Conservation (phyloP, 306 rosid genomes). For the Sophora flavescens region DNA sequence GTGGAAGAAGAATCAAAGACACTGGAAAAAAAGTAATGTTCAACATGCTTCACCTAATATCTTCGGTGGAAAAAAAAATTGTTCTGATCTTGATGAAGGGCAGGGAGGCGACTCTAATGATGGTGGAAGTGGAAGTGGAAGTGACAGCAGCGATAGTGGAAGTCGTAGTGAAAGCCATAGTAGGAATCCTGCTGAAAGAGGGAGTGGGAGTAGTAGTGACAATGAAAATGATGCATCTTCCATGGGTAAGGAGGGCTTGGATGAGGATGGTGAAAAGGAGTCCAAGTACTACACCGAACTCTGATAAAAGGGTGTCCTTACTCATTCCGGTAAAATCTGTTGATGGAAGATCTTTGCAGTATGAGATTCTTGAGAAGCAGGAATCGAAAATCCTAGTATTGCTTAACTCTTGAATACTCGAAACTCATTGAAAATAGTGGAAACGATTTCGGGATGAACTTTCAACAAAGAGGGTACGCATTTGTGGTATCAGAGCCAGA, state of each 20-base stretch:
- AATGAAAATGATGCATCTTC: conserved; percentile 92
- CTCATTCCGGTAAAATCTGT: conserved; percentile 62
- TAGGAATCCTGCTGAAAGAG: conserved; percentile 69
- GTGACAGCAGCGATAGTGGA: no score
- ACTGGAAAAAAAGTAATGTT: conserved; percentile 55
- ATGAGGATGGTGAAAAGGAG: conserved; percentile 94
- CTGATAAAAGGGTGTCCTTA: conserved; percentile 57
- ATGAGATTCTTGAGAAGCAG: conserved; percentile 68
- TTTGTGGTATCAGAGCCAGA: no score
- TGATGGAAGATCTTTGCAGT: conserved; percentile 59
- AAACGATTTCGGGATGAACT: no score
- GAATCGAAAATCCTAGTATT: conserved; percentile 5
- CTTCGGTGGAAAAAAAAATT: conserved; percentile 67
- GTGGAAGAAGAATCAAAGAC: conserved; percentile 62
- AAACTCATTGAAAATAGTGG: no score
- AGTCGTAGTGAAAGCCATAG: no score
- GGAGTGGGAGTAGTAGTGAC: conserved; percentile 89
- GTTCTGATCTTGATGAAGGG: conserved; percentile 74
- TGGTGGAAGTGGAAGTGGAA: conserved; percentile 80
- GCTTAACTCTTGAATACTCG: no score
- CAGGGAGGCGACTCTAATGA: conserved; percentile 79
- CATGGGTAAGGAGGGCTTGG: conserved; percentile 82
- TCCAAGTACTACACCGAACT: conserved; percentile 62
- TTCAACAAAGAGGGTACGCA: no score
- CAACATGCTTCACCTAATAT: conserved; percentile 69